Conservation (phyloP, 495 filamentous ascomycete genomes). For the Neurospora africana region DNA sequence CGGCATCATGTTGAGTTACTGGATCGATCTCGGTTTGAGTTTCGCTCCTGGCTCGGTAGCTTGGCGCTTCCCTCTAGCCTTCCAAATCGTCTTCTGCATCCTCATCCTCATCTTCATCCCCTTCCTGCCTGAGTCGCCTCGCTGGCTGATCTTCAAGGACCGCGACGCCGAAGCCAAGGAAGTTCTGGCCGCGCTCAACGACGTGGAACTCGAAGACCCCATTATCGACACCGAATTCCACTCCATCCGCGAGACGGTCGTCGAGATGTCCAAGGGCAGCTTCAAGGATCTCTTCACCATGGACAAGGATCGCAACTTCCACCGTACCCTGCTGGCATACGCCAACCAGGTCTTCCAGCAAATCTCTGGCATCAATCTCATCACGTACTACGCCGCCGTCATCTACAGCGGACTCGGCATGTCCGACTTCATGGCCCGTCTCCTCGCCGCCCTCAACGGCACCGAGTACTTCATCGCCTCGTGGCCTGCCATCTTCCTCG, state of each 20-base stretch:
- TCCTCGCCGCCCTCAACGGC: slow-evolving; percentile 62
- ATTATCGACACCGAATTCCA: slow-evolving; percentile 54
- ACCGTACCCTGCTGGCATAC: slow-evolving; percentile 32
- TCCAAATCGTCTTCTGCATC: slow-evolving; percentile 49
- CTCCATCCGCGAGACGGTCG: slow-evolving; percentile 65
- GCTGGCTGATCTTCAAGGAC: slow-evolving; percentile 48
- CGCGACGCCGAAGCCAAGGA: slow-evolving; percentile 43
- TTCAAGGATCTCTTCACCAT: slow-evolving; percentile 64
- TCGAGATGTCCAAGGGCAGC: slow-evolving; percentile 56
- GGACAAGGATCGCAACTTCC: slow-evolving; percentile 61
- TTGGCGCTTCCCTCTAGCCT: slow-evolving; percentile 67
- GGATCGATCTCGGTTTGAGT: slow-evolving; percentile 62
- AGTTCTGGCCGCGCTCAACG: slow-evolving; percentile 51
- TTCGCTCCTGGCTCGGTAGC: slow-evolving; percentile 53
- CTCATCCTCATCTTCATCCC: slow-evolving; percentile 43
- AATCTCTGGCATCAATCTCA: slow-evolving; percentile 56
- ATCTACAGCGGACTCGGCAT: slow-evolving; percentile 51
- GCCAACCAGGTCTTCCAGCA: slow-evolving; percentile 11
- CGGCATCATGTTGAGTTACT: slow-evolving; percentile 65
- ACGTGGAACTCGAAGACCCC: slow-evolving; percentile 39
- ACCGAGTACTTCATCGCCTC: slow-evolving; percentile 69
- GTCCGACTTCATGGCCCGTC: slow-evolving; percentile 41
- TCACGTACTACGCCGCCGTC: slow-evolving; percentile 62
- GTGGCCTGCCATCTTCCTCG: slow-evolving; percentile 59
- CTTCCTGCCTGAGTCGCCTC: slow-evolving; percentile 54